Evolutionary conservation across 352 stramenopile species (phyloP).

Genomic region (Phytophthora crassamura): DNA sequence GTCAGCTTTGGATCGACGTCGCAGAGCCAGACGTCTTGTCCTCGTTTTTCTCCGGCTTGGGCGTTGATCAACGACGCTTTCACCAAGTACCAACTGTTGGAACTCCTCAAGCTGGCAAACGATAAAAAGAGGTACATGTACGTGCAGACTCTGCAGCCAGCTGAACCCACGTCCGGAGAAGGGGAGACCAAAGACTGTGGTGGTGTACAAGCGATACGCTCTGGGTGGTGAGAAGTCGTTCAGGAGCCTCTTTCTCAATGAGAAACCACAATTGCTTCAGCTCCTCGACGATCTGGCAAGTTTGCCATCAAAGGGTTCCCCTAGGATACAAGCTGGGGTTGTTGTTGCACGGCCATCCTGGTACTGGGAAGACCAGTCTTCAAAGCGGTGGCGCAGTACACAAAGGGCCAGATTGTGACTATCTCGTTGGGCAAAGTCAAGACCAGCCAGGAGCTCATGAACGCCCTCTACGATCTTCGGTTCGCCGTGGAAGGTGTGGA

Average conservation of each 20-base stretch:
- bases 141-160: conserved; percentile 30
- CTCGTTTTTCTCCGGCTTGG: no score
- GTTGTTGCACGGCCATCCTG: conserved; percentile 87
- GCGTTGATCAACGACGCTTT: conserved; percentile 48
- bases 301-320: conserved; percentile 90
- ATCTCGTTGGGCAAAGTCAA: conserved; percentile 77
- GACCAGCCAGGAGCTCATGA: conserved; percentile 88
- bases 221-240: conserved; percentile 90
- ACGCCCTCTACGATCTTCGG: conserved; percentile 76
- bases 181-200: conserved; percentile 12
- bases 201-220: conserved; percentile 75
- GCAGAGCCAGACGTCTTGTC: no score
- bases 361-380: conserved; percentile 92
- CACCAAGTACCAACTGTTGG: conserved; percentile 42
- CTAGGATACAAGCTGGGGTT: conserved; percentile 91
- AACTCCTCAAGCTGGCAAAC: conserved; percentile 40
- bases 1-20: no score
- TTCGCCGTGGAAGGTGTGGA: conserved; percentile 70
- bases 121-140: conserved; percentile 65
- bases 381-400: conserved; percentile 88
- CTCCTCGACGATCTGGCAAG: conserved; percentile 78
- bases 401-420: conserved; percentile 79
- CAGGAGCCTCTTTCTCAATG: conserved; percentile 86
- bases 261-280: conserved; percentile 75
- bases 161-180: conserved; percentile 1